phyloP scores from a whole-genome alignment of 768 basidiomycete species.

The Mycena vulgaris region DNA sequence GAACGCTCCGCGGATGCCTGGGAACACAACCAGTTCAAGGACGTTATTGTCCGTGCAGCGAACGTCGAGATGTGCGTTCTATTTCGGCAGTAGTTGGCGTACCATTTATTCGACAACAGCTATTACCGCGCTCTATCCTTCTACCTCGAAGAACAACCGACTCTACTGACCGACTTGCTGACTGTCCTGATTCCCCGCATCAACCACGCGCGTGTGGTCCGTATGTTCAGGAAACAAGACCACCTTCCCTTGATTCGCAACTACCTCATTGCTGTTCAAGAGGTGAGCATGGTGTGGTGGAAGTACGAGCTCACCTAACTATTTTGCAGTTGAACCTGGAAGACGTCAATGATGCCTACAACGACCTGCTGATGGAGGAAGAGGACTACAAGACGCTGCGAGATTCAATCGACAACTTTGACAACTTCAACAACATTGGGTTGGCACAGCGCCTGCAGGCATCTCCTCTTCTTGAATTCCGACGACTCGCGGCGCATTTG shows the following conservation, averaged over 20 bases:
- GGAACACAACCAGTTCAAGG: constrained; percentile 99
- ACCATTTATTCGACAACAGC: constrained; percentile 54
- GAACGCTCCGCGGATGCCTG: constrained; percentile 98
- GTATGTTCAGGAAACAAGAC: constrained; percentile 95
- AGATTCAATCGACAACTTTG: constrained; percentile 98
- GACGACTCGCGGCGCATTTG: constrained; percentile 93
- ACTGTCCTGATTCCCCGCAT: constrained; percentile 94
- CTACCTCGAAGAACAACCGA: constrained; percentile 95
- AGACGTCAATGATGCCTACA: constrained; percentile 98
- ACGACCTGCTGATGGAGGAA: constrained; percentile 98
- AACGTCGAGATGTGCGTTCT: constrained; percentile 93
- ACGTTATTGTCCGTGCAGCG: constrained; percentile 95
- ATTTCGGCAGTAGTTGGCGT: background rate
- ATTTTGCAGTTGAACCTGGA: constrained; percentile 88
- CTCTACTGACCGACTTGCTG: constrained; percentile 92
- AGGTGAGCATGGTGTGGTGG: constrained; percentile 63
- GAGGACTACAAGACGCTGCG: constrained; percentile 98
- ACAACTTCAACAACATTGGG: constrained; percentile 95
- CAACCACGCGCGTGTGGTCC: constrained; percentile 95
- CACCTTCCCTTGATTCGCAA: constrained; percentile 96
- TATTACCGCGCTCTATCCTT: constrained; percentile 97
- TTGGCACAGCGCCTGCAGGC: constrained; percentile 90
- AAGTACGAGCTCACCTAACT: constrained; percentile 5
- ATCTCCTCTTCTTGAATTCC: constrained; percentile 95
- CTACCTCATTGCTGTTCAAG: constrained; percentile 97